A percentile compares a stretch with the other conserved stretches of the same genome.
These are phyloP conservation scores for Biscogniauxia mediterranea DNA, from an alignment of 2,329 filamentous ascomycete species.

Conservation along the genomic window DNA sequence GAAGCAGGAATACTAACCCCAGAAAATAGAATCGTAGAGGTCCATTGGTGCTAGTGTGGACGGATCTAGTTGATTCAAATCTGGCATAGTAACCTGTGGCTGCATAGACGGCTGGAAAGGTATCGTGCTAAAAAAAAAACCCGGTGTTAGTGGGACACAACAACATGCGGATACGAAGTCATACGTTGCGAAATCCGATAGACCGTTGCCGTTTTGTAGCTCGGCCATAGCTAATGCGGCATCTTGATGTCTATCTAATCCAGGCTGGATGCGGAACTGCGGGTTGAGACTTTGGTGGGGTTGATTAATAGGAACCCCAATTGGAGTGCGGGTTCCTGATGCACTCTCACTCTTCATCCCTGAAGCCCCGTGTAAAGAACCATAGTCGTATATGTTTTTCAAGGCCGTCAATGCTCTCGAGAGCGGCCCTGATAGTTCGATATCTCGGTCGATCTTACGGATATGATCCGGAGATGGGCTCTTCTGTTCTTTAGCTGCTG, in stretches of 20 bases:
- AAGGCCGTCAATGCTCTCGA: constrained; percentile 60
- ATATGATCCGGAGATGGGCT: constrained; percentile 52
- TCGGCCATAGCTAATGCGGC: constrained; percentile 65
- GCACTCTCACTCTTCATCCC: constrained; percentile 48
- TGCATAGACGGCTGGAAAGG: constrained; percentile 35
- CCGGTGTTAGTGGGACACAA: not conserved
- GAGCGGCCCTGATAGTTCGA: constrained; percentile 60
- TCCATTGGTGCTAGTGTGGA: constrained; percentile 65
- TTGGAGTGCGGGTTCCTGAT: constrained; percentile 43
- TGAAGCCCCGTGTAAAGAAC: constrained; percentile 51
- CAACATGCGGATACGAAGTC: constrained; percentile 9
- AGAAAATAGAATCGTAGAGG: constrained; percentile 66
- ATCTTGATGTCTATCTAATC: constrained; percentile 55
- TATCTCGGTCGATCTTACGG: constrained; percentile 55
- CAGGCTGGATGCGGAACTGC: constrained; percentile 26
- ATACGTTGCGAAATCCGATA: constrained; percentile 46
- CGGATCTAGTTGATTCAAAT: constrained; percentile 51
- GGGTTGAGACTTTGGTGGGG: constrained; percentile 25
- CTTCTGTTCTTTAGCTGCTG: constrained; percentile 59
- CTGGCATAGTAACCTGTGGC: constrained; percentile 37
- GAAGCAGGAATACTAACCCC: constrained; percentile 48
- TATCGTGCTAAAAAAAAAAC: constrained; percentile 16
- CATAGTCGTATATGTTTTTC: constrained; percentile 66
- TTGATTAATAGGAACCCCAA: constrained; percentile 44
- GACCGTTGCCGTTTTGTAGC: constrained; percentile 56